Conservation (phyloP, 352 stramenopile species). For the Phytophthora hybrid region DNA sequence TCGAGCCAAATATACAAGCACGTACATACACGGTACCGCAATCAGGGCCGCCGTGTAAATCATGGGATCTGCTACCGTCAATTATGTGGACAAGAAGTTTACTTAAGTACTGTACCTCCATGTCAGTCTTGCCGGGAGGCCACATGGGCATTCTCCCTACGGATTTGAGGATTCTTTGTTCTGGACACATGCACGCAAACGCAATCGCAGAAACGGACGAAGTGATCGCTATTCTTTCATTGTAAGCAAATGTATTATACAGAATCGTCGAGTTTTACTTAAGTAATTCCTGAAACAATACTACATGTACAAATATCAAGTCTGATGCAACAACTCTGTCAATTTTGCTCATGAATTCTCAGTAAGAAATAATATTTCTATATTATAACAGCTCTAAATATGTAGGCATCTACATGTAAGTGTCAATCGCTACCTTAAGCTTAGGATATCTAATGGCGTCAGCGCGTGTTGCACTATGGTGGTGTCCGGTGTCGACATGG, state of each 20-base stretch:
- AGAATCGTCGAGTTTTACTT: no score
- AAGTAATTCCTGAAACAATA: background rate
- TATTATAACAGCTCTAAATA: background rate
- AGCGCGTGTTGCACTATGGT: conserved; percentile 22
- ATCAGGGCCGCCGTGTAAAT: conserved; percentile 14
- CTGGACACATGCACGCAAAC: conserved; percentile 1
- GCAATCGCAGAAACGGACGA: conserved; percentile 6
- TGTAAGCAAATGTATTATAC: background rate
- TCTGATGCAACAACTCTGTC: background rate
- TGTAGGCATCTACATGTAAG: background rate
- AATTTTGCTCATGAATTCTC: background rate
- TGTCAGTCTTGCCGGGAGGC: background rate
- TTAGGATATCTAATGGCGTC: conserved; percentile 13
- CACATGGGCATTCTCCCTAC: conserved; percentile 18
- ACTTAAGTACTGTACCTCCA: background rate
- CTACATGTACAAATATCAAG: background rate
- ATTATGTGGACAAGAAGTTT: background rate
- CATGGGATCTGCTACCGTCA: conserved; percentile 24
- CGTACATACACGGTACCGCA: background rate
- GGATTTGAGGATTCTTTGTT: conserved; percentile 24
- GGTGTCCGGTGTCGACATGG: conserved; percentile 13
- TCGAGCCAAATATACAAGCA: background rate
- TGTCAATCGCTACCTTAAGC: background rate
- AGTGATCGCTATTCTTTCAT: background rate
- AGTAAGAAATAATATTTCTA: background rate